Evolutionary conservation across 768 basidiomycete genomes (phyloP), one percentile per base, ranked within the genome.

Genomic region (Cystobasidiopsis lactophilus): DNA sequence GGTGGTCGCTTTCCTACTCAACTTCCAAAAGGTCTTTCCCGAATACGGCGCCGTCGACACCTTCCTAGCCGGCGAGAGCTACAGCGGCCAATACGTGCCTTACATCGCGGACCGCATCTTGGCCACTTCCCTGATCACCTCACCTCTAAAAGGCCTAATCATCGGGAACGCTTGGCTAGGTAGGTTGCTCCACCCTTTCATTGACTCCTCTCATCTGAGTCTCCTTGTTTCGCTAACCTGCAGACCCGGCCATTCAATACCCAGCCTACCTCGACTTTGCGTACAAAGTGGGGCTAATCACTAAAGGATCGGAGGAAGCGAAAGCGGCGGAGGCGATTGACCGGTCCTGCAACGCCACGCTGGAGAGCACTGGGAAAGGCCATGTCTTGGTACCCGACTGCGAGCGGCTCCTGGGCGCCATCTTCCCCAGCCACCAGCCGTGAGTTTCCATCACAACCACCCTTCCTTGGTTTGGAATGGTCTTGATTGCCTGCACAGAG

Each of bases 101-200:
- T 91, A 85, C 66, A 86, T 89, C 61, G 85, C 85, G 79, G 60
- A 58, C 69, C 61, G 55, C 3, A 54, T 54, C 40, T 35, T 58
- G 21, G 30, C 24, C 29, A 58, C 59, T 13, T 50, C 47, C 5
- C n/a, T 55, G 13, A 21, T 64, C 16, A 13, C 56, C 3, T 45
- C 52, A 0, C 52, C 14, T 7, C 57, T 64, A n/a, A 57, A 59
- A 27, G 93, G 93, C 2, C 68, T 75, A 18, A 85, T 91, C 0
- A 93, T 98, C 37, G 93, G 93, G 23, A 98, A 98, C 66, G 89
- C 89, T 2, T 98, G 93, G 93, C 89, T 95, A 45, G 88, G n/a
- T n/a, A n/a, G n/a, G n/a, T n/a, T n/a, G n/a, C n/a, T n/a, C n/a
- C n/a, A n/a, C n/a, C n/a, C n/a, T n/a, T n/a, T n/a, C n/a, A n/a